These are phyloP conservation scores for Lyophyllum semitale DNA, from an alignment of 768 basidiomycete genomes.

Conservation along the genomic window DNA sequence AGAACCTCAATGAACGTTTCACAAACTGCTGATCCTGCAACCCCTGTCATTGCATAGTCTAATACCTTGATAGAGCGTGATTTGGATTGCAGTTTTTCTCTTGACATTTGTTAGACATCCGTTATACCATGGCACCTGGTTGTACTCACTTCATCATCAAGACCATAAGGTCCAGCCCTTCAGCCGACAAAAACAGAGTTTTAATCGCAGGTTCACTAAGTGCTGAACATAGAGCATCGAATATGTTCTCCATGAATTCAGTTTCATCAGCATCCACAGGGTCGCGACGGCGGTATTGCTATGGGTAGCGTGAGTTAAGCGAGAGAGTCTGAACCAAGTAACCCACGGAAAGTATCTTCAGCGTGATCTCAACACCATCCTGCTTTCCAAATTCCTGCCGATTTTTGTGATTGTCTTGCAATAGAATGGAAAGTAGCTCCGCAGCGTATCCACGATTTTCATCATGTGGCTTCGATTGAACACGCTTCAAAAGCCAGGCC, in stretches of 20 bases:
- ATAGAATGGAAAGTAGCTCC: conserved; percentile 88
- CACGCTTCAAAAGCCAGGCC: conserved; percentile 76
- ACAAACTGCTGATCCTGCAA: conserved; percentile 68
- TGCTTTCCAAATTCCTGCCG: conserved; percentile 67
- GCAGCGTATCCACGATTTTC: conserved; percentile 94
- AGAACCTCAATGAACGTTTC: conserved; percentile 84
- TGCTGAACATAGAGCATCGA: conserved; percentile 86
- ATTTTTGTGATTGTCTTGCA: conserved; percentile 75
- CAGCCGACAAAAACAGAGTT: conserved; percentile 78
- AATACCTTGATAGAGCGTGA: conserved; percentile 88
- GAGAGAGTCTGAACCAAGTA: conserved; percentile 11
- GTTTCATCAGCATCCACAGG: conserved; percentile 87
- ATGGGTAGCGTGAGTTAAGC: conserved; percentile 4
- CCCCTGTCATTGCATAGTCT: conserved; percentile 86
- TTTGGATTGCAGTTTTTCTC: conserved; percentile 81
- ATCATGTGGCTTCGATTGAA: conserved; percentile 73
- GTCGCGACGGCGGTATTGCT: conserved; percentile 89
- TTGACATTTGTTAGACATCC: conserved; percentile 26
- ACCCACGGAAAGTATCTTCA: conserved; percentile 82
- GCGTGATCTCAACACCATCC: conserved; percentile 75
- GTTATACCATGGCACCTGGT: conserved; percentile 7
- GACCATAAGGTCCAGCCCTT: conserved; percentile 97
- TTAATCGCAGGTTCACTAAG: conserved; percentile 81
- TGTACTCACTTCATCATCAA: conserved; percentile 88
- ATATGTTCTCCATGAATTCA: conserved; percentile 98